These are phyloP conservation scores for Penicillium nucicola DNA, from an alignment of 495 filamentous ascomycete genomes.

Conservation along the genomic window DNA sequence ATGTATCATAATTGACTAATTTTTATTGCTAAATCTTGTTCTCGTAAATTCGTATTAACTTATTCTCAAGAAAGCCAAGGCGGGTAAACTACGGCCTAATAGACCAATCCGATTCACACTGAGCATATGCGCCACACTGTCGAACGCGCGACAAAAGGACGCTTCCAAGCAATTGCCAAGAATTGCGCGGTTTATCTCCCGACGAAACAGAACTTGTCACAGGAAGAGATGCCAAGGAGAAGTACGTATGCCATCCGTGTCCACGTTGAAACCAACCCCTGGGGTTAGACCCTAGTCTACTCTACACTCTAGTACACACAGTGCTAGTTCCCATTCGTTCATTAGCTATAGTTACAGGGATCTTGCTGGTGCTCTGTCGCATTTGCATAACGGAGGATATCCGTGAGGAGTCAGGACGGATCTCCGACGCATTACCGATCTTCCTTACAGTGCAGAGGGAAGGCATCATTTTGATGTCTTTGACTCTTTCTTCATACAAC, in stretches of 20 bases:
- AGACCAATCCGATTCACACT: neutral
- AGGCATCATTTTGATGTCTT: too few species aligned
- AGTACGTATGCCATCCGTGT: constrained; percentile 4
- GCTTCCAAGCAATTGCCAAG: constrained; percentile 5
- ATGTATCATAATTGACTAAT: constrained; percentile 15
- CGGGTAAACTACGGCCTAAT: neutral
- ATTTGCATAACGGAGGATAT: neutral
- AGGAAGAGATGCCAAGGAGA: constrained; percentile 5
- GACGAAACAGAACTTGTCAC: neutral
- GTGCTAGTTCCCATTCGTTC: too few species aligned
- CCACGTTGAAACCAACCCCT: constrained; percentile 2
- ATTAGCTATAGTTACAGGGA: neutral
- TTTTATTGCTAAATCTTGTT: neutral
- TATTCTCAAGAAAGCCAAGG: neutral
- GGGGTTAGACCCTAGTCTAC: neutral
- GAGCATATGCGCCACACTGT: neutral
- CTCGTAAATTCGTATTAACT: neutral
- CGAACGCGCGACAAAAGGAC: too few species aligned
- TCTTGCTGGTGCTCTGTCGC: neutral
- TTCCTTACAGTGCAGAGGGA: too few species aligned
- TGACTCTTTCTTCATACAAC: too few species aligned
- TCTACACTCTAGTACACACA: neutral
- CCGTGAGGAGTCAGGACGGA: constrained; percentile 7
- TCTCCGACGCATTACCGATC: neutral
- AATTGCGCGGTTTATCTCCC: neutral